These are phyloP conservation scores for Mikania micrantha DNA, from an alignment of 129 eudicot genomes.

Conservation along the genomic window DNA sequence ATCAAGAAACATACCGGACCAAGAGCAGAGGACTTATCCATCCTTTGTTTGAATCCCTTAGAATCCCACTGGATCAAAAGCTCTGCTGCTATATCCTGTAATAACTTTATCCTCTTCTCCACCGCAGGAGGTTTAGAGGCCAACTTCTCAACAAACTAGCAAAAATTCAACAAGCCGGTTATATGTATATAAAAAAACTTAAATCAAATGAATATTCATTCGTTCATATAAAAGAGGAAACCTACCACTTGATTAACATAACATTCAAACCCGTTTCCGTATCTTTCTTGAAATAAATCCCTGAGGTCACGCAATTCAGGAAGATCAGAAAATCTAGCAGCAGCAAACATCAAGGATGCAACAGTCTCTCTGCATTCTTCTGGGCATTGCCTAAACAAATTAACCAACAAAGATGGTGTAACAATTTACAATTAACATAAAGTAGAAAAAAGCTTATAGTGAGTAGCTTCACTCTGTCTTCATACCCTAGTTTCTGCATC, in stretches of 20 bases:
- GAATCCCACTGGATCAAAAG: conserved; percentile 76
- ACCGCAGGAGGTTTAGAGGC: conserved; percentile 57
- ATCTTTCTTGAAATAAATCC: conserved; percentile 77
- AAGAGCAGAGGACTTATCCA: conserved; percentile 51
- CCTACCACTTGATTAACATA: conserved; percentile 77
- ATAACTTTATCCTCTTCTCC: conserved; percentile 59
- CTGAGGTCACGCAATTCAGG: conserved; percentile 93
- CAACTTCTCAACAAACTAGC: conserved; percentile 71
- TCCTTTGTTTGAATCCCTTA: conserved; percentile 66
- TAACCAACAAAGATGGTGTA: neutral
- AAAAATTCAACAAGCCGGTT: conserved; percentile 17
- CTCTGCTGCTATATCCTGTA: conserved; percentile 81
- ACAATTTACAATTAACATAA: neutral
- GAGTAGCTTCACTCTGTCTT: conserved; percentile 3
- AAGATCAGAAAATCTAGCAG: conserved; percentile 94
- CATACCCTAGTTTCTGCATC: conserved; percentile 88
- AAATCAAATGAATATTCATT: neutral
- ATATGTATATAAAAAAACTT: conserved; percentile 5
- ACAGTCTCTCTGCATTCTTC: conserved; percentile 94
- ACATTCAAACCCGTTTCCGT: conserved; percentile 70
- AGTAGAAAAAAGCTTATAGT: neutral
- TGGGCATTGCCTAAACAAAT: conserved; percentile 76
- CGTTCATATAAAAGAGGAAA: neutral
- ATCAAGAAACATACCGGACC: conserved; percentile 42
- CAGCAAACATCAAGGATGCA: conserved; percentile 86